These are phyloP conservation scores for Globisporangium nunn DNA, from an alignment of 352 stramenopile genomes.

Conservation along the genomic window DNA sequence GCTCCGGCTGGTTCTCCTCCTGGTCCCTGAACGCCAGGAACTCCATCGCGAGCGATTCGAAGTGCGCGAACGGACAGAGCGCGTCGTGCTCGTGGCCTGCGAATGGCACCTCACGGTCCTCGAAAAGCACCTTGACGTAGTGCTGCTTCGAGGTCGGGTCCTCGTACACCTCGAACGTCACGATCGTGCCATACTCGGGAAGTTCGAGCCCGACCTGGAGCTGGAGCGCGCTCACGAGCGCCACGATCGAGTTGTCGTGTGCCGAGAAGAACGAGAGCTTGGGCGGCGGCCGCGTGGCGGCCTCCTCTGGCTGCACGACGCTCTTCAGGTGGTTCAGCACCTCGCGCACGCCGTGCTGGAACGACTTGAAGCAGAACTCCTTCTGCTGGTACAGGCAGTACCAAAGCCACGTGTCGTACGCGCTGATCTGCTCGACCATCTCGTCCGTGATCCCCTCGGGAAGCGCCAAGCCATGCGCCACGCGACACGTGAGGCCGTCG, in stretches of 20 bases:
- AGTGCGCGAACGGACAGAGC: constrained; percentile 56
- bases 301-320: constrained; percentile 18
- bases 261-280: constrained; percentile 81
- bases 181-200: constrained; percentile 61
- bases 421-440: constrained; percentile 47
- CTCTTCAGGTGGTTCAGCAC: constrained; percentile 47
- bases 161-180: constrained; percentile 69
- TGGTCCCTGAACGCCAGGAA: constrained; percentile 29
- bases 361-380: constrained; percentile 52
- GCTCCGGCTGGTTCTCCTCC: neutral
- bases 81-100: constrained; percentile 43
- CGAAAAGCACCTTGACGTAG: constrained; percentile 58
- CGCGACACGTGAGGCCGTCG: constrained; percentile 56
- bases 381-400: constrained; percentile 61
- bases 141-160: constrained; percentile 30
- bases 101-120: constrained; percentile 41
- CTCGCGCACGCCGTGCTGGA: constrained; percentile 52
- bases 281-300: constrained; percentile 15
- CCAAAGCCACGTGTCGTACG: constrained; percentile 80
- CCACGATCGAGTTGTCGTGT: constrained; percentile 82
- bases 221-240: constrained; percentile 58
- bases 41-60: constrained; percentile 41
- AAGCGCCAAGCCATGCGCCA: constrained; percentile 51
- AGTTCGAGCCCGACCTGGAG: constrained; percentile 48
- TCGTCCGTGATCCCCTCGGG: constrained; percentile 59